Conservation (phyloP, 2,329 filamentous ascomycete genomes). For the Ceratocystis diversiconidia region DNA sequence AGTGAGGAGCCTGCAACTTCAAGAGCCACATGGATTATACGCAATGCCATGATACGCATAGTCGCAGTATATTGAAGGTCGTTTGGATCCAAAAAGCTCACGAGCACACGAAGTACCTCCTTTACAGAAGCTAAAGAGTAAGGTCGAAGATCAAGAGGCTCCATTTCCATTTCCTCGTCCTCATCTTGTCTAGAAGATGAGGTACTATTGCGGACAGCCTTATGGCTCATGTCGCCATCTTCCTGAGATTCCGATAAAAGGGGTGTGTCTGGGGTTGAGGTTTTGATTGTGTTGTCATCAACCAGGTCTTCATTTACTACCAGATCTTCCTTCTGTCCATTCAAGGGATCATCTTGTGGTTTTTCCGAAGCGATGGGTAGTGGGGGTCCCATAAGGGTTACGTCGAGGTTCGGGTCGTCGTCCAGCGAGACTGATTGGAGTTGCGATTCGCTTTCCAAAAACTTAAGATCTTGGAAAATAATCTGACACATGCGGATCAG, state of each 20-base stretch:
- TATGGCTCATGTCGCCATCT: too few species aligned
- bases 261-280: too few species aligned
- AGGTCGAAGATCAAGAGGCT: conserved; percentile 54
- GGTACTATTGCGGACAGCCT: not conserved
- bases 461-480: conserved; percentile 86
- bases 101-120: conserved; percentile 84
- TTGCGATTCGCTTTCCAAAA: conserved; percentile 62
- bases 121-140: conserved; percentile 90
- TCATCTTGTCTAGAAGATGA: conserved; percentile 4
- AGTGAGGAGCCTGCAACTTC: conserved; percentile 95
- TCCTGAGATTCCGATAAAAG: too few species aligned
- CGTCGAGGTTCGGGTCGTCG: conserved; percentile 54
- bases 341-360: conserved; percentile 2
- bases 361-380: not conserved
- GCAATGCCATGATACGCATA: conserved; percentile 91
- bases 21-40: conserved; percentile 92
- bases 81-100: conserved; percentile 85
- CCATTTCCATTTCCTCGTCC: conserved; percentile 22
- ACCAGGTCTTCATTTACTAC: not conserved
- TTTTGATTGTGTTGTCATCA: not conserved
- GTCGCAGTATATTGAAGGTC: conserved; percentile 85
- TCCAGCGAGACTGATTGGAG: conserved; percentile 53
- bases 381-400: conserved; percentile 58
- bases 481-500: conserved; percentile 99
- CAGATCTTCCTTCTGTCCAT: not conserved